Evolutionary conservation across 2,329 filamentous ascomycete species (phyloP), one percentile per base, ranked within the genome.

Genomic region (Xenoacremonium recifei): DNA sequence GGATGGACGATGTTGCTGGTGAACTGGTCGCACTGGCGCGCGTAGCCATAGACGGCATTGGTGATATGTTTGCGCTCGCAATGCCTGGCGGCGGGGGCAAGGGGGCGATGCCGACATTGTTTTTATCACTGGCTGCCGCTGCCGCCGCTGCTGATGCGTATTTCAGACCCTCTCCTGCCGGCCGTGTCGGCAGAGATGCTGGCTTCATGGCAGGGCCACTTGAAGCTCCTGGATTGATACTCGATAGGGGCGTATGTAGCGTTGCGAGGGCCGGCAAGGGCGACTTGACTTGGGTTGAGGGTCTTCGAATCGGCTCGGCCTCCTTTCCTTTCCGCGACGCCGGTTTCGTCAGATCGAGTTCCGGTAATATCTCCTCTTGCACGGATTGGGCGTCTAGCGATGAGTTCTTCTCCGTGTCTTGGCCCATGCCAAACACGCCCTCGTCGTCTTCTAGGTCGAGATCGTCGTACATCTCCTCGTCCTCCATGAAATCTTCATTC

Each of bases 141-240:
- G 93, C 93, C 0, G 93, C 93, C 0, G 93, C 93, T 0, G 93
- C 93, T 27, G 93, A 97, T 33, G 93, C 93, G 63, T 99, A 99
- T 68, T 97, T 97, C 53, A 99, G 75, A 2, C 87, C 89, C 64
- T 97, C 92, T 35, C 90, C 90, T 4, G 89, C 87, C 6, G 88
- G 84, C 63, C 92, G 82, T 45, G 87, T 83, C 2, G 93, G 93
- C 56, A 91, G 70, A 15, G 89, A 84, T 15, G 93, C 93, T 11
- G 93, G 92, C 72, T 97, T 99, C 92, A 97, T 97, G 39, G 76
- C 71, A 39, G 75, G 75, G 39, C 74, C 75, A 43, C 77, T 70
- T 37, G 76, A 54, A 29, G 51, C 63, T 60, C 78, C 78, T 61
- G 78, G 87, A 54, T 79, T 76, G 44, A 77, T 77, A 43, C 73